Conservation (phyloP, 1,139 yeast species). For the Yamadazyma conglobata region DNA sequence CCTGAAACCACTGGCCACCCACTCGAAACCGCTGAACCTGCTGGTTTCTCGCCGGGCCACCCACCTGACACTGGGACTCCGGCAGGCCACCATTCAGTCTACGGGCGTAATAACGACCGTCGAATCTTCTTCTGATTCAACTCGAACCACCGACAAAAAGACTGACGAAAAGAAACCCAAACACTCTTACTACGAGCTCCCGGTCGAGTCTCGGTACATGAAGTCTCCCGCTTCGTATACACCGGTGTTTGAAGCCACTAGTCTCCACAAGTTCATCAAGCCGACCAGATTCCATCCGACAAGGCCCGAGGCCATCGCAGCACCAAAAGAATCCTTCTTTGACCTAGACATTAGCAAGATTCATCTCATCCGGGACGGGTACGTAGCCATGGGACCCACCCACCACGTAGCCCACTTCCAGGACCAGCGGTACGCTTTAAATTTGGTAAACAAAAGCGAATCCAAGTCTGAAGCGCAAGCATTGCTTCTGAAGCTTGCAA, state of each 20-base stretch:
- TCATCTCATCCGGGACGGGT: conserved; percentile 23
- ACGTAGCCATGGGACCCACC: conserved; percentile 15
- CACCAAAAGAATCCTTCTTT: conserved; percentile 8
- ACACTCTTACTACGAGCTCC: background rate
- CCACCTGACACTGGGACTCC: too few species aligned
- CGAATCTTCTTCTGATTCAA: too few species aligned
- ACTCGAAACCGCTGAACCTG: too few species aligned
- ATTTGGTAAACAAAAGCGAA: conserved; percentile 22
- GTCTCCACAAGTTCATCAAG: conserved; percentile 18
- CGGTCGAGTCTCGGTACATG: conserved; percentile 20
- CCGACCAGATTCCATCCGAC: background rate
- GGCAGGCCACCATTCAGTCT: too few species aligned
- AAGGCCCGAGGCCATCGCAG: background rate
- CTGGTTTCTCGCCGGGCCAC: too few species aligned
- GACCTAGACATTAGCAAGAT: conserved; percentile 21
- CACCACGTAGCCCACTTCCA: conserved; percentile 18
- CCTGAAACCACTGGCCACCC: too few species aligned
- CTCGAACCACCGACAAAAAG: too few species aligned
- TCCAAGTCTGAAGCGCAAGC: conserved; percentile 13
- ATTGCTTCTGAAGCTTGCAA: conserved; percentile 1
- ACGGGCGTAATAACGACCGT: too few species aligned
- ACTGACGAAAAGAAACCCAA: conserved; percentile 2
- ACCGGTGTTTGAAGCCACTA: conserved; percentile 37
- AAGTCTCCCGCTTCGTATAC: conserved; percentile 33
- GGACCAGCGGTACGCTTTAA: conserved; percentile 23